These are phyloP conservation scores for Globisporangium paroecandrum DNA, from an alignment of 352 stramenopile genomes.

Conservation along the genomic window DNA sequence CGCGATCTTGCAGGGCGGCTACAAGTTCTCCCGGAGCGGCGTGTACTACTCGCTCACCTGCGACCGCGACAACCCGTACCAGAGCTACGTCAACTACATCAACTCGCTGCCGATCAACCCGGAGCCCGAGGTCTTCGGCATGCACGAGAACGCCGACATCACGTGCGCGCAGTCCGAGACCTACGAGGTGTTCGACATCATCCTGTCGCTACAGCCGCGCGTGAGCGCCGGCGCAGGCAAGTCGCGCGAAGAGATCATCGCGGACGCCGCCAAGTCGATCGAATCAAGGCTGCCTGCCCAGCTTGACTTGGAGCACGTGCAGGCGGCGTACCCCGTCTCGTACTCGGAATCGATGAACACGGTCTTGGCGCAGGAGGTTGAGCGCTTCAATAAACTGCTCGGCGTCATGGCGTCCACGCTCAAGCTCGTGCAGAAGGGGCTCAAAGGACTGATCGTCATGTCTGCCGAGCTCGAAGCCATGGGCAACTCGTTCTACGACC, in stretches of 20 bases:
- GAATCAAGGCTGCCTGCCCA: slow-evolving; percentile 49
- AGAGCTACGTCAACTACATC: slow-evolving; percentile 93
- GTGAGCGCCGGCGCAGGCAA: slow-evolving; percentile 64
- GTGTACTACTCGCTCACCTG: slow-evolving; percentile 85
- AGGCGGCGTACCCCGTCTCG: slow-evolving; percentile 82
- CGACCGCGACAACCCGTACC: slow-evolving; percentile 62
- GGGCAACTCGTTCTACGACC: slow-evolving; percentile 83
- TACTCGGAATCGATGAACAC: slow-evolving; percentile 96
- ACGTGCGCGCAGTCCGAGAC: slow-evolving; percentile 89
- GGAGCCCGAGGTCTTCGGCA: slow-evolving; percentile 91
- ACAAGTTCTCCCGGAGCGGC: slow-evolving; percentile 77
- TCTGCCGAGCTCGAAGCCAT: slow-evolving; percentile 84
- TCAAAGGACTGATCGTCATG: slow-evolving; percentile 85
- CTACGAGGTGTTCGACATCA: slow-evolving; percentile 86
- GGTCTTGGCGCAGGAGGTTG: slow-evolving; percentile 86
- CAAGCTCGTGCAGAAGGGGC: slow-evolving; percentile 59
- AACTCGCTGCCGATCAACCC: slow-evolving; percentile 89
- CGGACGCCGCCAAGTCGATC: slow-evolving; percentile 67
- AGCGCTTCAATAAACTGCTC: slow-evolving; percentile 83
- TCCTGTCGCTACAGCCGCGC: slow-evolving; percentile 73
- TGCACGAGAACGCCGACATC: slow-evolving; percentile 94
- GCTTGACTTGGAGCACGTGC: slow-evolving; percentile 82
- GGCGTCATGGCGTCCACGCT: slow-evolving; percentile 63
- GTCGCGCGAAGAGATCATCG: slow-evolving; percentile 76
- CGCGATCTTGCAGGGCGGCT: slow-evolving; percentile 70